Base-by-base conservation (phyloP, 129 eudicot species). In the Flaveria brownii region DNA sequence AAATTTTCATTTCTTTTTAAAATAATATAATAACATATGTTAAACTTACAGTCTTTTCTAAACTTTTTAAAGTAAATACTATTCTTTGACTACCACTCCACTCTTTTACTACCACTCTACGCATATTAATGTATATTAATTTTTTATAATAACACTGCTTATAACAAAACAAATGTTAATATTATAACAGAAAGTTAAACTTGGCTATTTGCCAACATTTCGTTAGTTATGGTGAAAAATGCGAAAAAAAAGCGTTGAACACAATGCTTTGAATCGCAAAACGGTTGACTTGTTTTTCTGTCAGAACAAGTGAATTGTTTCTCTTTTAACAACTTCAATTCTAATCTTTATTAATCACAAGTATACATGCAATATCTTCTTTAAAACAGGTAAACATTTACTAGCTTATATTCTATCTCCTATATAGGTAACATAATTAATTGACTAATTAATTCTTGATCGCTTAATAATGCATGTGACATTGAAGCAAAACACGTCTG, bases 151-250 rank as follows among this genome's bases (percentile, higher is more conserved):
- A 36, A 5, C 41, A 36, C 41, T 36, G 6, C 7, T 36, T 36
- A 36, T 36, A 36, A 36, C 41, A 36, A 36, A 36, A 36, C 41
- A 36, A 5, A 36, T 36, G 50, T 10, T 20, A 57, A 22, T 20
- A 57, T 57, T 54, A 26, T 17, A 9, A 73, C 6, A 39, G 7
- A 41, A 22, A 15, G 18, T 2, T 13, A 41, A 23, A 51, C 50
- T 76, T 76, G 73, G 64, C 61, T 75, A 36, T 26, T 64, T 49
- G 79, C 72, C 65, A 65, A 52, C 54, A 50, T 33, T 51, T 52
- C 71, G 70, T 66, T 73, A 65, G 13, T 50, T 17, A 20, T 16
- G 73, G 73, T 25, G 62, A 57, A 55, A 55, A 69, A 39, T 45
- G 66, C 51, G 56, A 51, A 42, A 70, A 22, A 68, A 70, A 39